Conservation (phyloP, 768 basidiomycete species). For the Amanita pseudoporphyria region DNA sequence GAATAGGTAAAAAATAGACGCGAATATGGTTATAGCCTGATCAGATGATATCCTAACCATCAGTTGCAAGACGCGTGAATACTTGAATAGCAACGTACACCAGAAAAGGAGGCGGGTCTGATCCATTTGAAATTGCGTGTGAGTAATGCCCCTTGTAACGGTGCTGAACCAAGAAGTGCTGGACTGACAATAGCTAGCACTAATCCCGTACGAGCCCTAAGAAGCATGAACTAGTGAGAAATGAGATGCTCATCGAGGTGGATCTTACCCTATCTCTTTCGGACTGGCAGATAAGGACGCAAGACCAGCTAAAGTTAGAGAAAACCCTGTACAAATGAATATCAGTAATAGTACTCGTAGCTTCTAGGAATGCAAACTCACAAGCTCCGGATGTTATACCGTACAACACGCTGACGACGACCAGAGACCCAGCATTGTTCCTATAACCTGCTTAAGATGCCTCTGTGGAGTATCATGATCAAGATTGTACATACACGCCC, state of each 20-base stretch:
- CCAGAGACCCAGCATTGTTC: slow-evolving; percentile 24
- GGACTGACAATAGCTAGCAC: slow-evolving; percentile 24
- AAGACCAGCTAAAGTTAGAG: slow-evolving; percentile 21
- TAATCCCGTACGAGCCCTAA: slow-evolving; percentile 27
- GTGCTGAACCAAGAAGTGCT: slow-evolving; percentile 22
- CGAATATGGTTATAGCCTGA: not conserved
- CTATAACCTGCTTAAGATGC: slow-evolving; percentile 11
- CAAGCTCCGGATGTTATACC: slow-evolving; percentile 41
- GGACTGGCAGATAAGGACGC: slow-evolving; percentile 23
- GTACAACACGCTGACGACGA: slow-evolving; percentile 34
- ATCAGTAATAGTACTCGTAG: not conserved
- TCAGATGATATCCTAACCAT: not conserved
- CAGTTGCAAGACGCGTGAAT: not conserved
- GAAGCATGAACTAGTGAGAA: not conserved
- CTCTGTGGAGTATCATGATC: not conserved
- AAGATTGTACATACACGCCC: slow-evolving; percentile 20
- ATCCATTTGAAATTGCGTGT: slow-evolving; percentile 21
- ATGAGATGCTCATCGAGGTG: not conserved
- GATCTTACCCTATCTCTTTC: slow-evolving; percentile 25
- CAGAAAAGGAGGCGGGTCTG: slow-evolving; percentile 24
- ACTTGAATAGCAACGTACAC: slow-evolving; percentile 15
- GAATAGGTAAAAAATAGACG: not conserved
- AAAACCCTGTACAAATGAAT: slow-evolving; percentile 19
- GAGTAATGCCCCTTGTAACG: slow-evolving; percentile 28
- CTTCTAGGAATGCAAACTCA: slow-evolving; percentile 14